phyloP scores from a whole-genome alignment of 768 basidiomycete species.

The Tricholoma saponaceum region DNA sequence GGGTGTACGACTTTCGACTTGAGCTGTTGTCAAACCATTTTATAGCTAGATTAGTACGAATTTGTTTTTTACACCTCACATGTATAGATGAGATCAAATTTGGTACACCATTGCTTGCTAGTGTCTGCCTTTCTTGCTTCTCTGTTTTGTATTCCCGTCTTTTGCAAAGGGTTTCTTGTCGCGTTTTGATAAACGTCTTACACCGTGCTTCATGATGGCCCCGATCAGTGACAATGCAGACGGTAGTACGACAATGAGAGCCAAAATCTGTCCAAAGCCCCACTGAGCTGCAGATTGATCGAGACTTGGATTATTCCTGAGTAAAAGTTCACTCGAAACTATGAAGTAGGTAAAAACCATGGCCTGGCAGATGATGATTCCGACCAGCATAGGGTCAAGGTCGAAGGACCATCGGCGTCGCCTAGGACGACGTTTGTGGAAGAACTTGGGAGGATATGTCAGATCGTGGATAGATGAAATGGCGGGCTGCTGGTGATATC shows the following conservation, averaged over 20 bases:
- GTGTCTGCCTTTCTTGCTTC: neutral
- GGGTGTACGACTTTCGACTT: neutral
- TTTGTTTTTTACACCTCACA: neutral
- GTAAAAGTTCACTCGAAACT: slow-evolving; percentile 33
- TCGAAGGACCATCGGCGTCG: slow-evolving; percentile 29
- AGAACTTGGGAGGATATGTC: slow-evolving; percentile 1
- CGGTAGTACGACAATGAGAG: slow-evolving; percentile 36
- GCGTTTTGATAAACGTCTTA: slow-evolving; percentile 24
- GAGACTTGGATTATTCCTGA: slow-evolving; percentile 25
- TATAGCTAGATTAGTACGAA: neutral
- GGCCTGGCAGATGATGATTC: slow-evolving; percentile 31
- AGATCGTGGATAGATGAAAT: neutral
- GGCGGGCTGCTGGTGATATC: neutral
- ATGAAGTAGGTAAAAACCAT: slow-evolving; percentile 38
- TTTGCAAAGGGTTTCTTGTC: slow-evolving; percentile 10
- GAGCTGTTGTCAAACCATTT: neutral
- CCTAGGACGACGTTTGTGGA: slow-evolving; percentile 23
- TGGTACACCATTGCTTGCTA: neutral
- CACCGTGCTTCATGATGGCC: slow-evolving; percentile 28
- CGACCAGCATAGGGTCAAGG: slow-evolving; percentile 37
- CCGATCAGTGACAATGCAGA: slow-evolving; percentile 29
- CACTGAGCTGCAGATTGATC: slow-evolving; percentile 22
- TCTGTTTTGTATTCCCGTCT: neutral
- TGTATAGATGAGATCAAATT: neutral
- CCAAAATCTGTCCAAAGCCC: slow-evolving; percentile 41